phyloP scores from a whole-genome alignment of 2,329 filamentous ascomycete genomes.

The Botrytis paeoniae region DNA sequence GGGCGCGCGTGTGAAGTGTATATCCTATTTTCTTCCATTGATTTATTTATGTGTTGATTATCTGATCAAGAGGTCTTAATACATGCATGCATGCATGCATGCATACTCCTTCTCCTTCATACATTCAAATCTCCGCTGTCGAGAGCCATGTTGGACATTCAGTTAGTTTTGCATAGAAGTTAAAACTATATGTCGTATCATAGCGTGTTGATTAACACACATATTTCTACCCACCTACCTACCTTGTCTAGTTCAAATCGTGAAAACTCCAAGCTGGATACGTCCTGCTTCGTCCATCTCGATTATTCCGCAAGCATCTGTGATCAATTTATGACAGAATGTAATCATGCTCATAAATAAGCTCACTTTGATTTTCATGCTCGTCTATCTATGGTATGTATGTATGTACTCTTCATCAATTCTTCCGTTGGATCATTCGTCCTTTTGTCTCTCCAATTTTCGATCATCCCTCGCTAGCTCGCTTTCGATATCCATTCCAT shows the following conservation, averaged over 20 bases:
- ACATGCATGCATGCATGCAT: too few species aligned
- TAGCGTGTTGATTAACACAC: neutral
- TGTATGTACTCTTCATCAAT: neutral
- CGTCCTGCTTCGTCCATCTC: neutral
- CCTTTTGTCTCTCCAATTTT: neutral
- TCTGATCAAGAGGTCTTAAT: neutral
- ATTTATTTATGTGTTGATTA: neutral
- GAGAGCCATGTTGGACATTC: neutral
- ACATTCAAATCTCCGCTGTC: neutral
- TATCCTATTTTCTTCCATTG: neutral
- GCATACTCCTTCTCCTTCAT: neutral
- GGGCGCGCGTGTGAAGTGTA: neutral
- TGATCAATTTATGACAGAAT: neutral
- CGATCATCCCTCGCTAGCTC: neutral
- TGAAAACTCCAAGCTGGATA: neutral
- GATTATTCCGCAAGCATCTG: neutral
- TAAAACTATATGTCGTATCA: accelerated
- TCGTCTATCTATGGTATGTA: neutral
- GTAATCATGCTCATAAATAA: neutral
- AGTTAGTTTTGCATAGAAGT: neutral
- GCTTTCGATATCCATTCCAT: neutral
- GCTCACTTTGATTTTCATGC: neutral
- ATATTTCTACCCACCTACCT: neutral
- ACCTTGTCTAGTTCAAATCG: neutral
- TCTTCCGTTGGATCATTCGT: neutral